Base-by-base conservation (phyloP, 441 rosid genomes). In the Dalechampia spathulata region DNA sequence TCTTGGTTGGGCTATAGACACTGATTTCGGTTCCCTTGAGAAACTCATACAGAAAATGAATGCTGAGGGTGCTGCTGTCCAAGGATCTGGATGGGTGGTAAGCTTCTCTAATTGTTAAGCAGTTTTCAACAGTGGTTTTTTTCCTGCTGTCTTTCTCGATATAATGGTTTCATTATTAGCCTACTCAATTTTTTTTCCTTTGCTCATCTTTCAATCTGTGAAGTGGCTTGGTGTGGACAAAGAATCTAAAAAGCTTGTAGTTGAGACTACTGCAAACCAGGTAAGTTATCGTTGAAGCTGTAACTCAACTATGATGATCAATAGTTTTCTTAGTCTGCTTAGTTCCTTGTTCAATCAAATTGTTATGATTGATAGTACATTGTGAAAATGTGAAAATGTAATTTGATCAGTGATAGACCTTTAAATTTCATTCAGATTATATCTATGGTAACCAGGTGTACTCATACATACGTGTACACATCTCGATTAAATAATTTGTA, bases 41-140 rank as follows among this genome's bases (percentile, higher is more conserved):
- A 74, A 77, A 52, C 66, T 93, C 73, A 73, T 85, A 19, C 72
- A 83, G 30, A 93, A 81, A 72, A 90, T 90, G 78, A 90, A 32
- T 55, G 69, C 89, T 22, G 93, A 93, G 68, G 97, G 97, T 74
- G 96, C 95, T 70, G 93, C 96, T 65, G 23, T 93, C 7, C 99
- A 93, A 76, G 99, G 99, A 52, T 93, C 96, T n/a, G 97, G 97
- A 67, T 93, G 99, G 99, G 96, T 90, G 96, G 97, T 89, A 62
- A 64, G 93, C 65, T 44, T 5, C 61, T 71, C 25, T 12, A 38
- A 25, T 58, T 55, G 16, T 20, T 34, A n/a, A n/a, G n/a, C 6
- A 38, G 45, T 45, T 36, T 70, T 19, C 14, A 37, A 49, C 21
- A 21, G 9, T 34, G 14, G 14, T 56, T 46, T 42, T 19, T 22